These are phyloP conservation scores for Phlyctochytrium bullatum DNA, from an alignment of 192 early-diverging fungal genomes.

Conservation along the genomic window DNA sequence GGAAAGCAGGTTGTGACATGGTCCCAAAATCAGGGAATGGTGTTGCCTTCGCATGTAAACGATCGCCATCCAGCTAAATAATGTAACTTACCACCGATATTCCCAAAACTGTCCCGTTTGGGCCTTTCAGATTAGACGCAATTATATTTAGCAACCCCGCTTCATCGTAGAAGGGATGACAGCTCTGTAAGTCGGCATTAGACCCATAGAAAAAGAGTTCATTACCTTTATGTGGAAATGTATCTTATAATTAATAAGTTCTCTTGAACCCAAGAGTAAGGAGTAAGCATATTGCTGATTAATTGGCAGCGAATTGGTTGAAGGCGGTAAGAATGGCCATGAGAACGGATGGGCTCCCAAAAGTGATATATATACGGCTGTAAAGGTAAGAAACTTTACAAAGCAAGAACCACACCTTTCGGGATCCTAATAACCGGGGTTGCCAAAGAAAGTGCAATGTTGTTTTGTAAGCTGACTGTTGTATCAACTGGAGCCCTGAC, in stretches of 20 bases:
- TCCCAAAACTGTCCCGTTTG: too few relatives aligned
- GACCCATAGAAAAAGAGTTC: not conserved
- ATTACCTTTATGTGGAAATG: constrained; percentile 1
- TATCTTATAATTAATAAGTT: not conserved
- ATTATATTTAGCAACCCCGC: not conserved
- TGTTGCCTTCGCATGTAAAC: too few relatives aligned
- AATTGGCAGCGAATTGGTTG: not conserved
- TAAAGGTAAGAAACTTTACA: not conserved
- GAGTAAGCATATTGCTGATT: not conserved
- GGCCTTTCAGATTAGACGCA: not conserved
- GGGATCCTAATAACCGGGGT: too few relatives aligned
- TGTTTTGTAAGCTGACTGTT: not conserved
- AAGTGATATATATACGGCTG: not conserved
- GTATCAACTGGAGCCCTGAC: not conserved
- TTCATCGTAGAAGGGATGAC: not conserved
- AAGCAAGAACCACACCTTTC: too few relatives aligned
- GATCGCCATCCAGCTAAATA: too few relatives aligned
- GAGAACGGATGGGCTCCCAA: not conserved
- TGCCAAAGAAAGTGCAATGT: too few relatives aligned
- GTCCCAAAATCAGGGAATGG: not conserved
- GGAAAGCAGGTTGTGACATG: not conserved
- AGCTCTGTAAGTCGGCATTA: not conserved
- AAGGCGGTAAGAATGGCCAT: not conserved
- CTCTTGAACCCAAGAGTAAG: constrained; percentile 1
- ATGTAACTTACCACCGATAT: too few relatives aligned